A percentile compares a stretch with the other conserved stretches of the same genome.
phyloP scores from a whole-genome alignment of 2,329 filamentous ascomycete species.

The Cytospora schulzeri region DNA sequence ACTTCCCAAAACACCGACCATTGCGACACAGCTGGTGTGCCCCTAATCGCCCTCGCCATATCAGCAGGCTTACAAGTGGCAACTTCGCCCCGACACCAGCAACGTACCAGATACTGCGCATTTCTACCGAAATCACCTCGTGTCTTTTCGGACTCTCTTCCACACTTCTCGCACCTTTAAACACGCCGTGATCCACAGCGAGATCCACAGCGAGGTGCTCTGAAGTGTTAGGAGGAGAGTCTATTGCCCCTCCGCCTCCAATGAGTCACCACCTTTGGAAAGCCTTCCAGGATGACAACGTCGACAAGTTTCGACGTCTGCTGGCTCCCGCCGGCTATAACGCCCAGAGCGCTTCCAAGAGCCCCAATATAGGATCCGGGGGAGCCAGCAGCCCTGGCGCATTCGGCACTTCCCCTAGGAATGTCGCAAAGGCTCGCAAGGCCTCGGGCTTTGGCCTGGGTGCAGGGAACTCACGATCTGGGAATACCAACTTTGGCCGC shows the following conservation, averaged over 20 bases:
- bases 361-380: conserved; percentile 47
- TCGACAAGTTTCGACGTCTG: conserved; percentile 89
- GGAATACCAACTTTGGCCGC: conserved; percentile 47
- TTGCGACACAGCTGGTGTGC: not conserved
- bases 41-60: conserved; percentile 38
- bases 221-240: conserved; percentile 53
- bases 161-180: conserved; percentile 71
- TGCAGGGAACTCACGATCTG: conserved; percentile 47
- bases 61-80: conserved; percentile 16
- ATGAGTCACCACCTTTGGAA: conserved; percentile 97
- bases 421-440: conserved; percentile 53
- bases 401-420: conserved; percentile 53
- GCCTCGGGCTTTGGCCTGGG: conserved; percentile 51
- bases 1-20: not conserved
- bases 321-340: conserved; percentile 71
- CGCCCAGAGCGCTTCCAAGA: conserved; percentile 57
- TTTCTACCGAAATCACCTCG: not conserved
- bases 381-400: conserved; percentile 41
- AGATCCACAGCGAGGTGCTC: conserved; percentile 86
- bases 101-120: not conserved
- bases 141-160: conserved; percentile 22
- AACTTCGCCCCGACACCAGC: conserved; percentile 10
- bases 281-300: conserved; percentile 95
- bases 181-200: conserved; percentile 78
- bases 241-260: conserved; percentile 36